Evolutionary conservation across 176 grass and related monocot genomes (phyloP).

Genomic region (Panicum miliaceum): DNA sequence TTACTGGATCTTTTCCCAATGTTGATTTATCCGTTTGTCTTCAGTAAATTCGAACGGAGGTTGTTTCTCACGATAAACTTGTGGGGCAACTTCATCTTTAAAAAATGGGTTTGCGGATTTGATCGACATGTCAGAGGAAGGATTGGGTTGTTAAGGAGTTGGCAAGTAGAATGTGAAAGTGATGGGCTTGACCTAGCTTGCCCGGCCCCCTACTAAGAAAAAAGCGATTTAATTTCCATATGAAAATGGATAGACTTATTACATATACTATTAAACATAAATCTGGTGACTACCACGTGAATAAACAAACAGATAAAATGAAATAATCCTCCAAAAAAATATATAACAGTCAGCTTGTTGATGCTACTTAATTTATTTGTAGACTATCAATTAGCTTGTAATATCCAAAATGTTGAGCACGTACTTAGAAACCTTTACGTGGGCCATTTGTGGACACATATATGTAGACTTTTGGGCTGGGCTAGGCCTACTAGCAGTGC

Average conservation of each 20-base stretch:
- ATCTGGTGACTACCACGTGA: not conserved
- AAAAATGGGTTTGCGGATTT: not conserved
- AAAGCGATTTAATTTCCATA: not conserved
- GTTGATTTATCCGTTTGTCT: not conserved
- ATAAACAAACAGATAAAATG: not conserved
- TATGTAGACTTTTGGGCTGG: conserved; percentile 11
- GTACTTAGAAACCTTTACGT: not conserved
- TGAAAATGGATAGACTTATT: not conserved
- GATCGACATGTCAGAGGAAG: not conserved
- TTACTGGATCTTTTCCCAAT: not conserved
- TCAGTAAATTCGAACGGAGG: not conserved
- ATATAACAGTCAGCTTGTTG: no score
- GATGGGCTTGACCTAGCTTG: conserved; percentile 4
- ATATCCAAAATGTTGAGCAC: not conserved
- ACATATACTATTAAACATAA: not conserved
- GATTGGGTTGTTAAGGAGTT: conserved; percentile 23
- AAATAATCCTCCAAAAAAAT: not conserved
- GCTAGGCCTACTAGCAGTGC: not conserved
- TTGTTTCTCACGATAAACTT: not conserved
- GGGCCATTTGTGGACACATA: not conserved
- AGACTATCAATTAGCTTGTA: not conserved
- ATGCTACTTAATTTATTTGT: not conserved
- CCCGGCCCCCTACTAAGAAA: not conserved
- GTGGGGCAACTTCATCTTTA: not conserved
- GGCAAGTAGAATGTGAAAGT: conserved; percentile 8